A percentile compares a stretch with the other conserved stretches of the same genome.
phyloP scores from a whole-genome alignment of 1,284 basidiomycete species.

The Kalmanozyma brasiliensis region DNA sequence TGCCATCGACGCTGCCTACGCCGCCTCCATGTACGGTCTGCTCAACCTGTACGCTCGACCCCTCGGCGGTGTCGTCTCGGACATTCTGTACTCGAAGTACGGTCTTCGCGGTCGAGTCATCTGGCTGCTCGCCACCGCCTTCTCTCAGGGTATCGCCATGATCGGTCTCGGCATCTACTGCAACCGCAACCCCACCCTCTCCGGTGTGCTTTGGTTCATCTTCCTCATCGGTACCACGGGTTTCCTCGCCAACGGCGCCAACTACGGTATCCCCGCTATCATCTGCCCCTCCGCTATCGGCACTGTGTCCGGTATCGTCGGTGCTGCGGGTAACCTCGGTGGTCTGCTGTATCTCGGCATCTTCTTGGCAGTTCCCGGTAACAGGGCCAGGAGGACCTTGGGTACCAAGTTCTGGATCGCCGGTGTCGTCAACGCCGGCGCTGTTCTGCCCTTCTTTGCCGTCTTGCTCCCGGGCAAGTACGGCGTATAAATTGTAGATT shows the following conservation, averaged over 20 bases:
- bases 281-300: conserved; percentile 56
- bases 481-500: conserved; percentile 16
- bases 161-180: conserved; percentile 72
- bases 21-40: conserved; percentile 71
- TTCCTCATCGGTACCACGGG: conserved; percentile 56
- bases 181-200: conserved; percentile 61
- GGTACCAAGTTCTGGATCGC: conserved; percentile 63
- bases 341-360: conserved; percentile 56
- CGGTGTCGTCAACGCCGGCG: conserved; percentile 56
- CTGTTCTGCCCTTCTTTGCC: conserved; percentile 51
- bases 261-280: conserved; percentile 57
- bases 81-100: conserved; percentile 71
- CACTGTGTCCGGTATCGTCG: conserved; percentile 56
- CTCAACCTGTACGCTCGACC: conserved; percentile 74
- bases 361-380: conserved; percentile 53
- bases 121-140: conserved; percentile 70
- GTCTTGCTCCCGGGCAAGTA: conserved; percentile 45
- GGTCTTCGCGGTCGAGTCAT: conserved; percentile 74
- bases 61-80: conserved; percentile 72
- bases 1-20: conserved; percentile 72
- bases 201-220: conserved; percentile 59
- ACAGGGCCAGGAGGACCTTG: conserved; percentile 32
- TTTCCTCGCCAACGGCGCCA: conserved; percentile 59
- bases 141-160: conserved; percentile 71
- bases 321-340: conserved; percentile 57